phyloP scores from a whole-genome alignment of 495 filamentous ascomycete species.

The Penicillium paradoxum region DNA sequence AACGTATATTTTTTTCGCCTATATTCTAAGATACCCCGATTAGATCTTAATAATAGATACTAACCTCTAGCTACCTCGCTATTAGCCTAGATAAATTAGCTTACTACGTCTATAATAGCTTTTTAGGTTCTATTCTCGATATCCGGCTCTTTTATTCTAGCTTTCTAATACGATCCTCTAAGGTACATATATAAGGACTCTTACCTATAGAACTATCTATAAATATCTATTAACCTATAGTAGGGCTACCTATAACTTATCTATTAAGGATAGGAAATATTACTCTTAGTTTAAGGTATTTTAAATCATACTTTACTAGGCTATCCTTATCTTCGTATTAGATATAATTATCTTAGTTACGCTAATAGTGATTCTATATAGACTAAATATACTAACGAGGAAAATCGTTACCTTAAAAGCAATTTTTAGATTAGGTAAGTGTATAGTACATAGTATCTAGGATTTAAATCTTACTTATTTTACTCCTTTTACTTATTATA shows the following conservation, averaged over 20 bases:
- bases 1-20: background rate
- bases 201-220: background rate
- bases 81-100: constrained; percentile 1
- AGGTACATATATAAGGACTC: background rate
- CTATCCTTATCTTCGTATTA: background rate
- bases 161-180: constrained; percentile 2
- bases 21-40: background rate
- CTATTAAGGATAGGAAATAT: background rate
- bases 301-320: constrained; percentile 3
- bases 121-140: constrained; percentile 1
- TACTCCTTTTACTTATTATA: no score
- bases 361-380: background rate
- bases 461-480: no score
- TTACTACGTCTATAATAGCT: background rate
- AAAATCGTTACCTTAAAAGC: constrained; percentile 4
- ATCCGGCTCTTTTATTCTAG: constrained; percentile 5
- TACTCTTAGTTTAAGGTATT: constrained; percentile 4
- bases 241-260: background rate
- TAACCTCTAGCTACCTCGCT: background rate
- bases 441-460: no score
- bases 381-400: background rate
- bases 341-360: background rate
- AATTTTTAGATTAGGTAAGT: constrained; percentile 9
- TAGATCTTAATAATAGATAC: background rate
- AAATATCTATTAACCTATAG: background rate